Evolutionary conservation across 805 yeast genomes (phyloP), one percentile per base, ranked within the genome.

Genomic region (Cyberlindnera amylophila): DNA sequence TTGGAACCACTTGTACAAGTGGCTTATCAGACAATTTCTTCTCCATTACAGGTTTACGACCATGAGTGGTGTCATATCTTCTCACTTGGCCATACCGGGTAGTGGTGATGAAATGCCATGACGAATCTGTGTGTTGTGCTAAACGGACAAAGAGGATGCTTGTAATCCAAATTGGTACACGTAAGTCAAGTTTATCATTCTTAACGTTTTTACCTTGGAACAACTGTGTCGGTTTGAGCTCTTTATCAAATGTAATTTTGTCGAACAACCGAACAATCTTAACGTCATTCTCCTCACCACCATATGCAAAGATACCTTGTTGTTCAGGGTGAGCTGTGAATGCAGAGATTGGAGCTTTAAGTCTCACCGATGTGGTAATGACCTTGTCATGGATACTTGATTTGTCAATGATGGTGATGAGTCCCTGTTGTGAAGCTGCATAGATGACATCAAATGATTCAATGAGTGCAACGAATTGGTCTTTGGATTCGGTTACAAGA

Each of bases 171-270:
- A 91, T 75, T 4, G 95, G 96, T 6, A 82, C 93, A 45, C 89
- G 73, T 49, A 93, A 65, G 53, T 86, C 95, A 23, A 91, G 65
- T 49, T 74, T 77, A 63, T 84, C 86, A 53, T 86, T 81, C 46
- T 82, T 78, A n/a, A 88, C 95, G 60, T 88, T 88, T 58, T 85
- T 85, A 3, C 84, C 96, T 50, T 74, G 71, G 72, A 84, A 90
- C 4, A 83, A 47, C 1, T 60, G 50, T 17, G 62, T 56, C 47
- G 63, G 52, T 35, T 57, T 41, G 17, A 51, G 16, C 6, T 61
- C 54, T 4, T 52, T 47, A 12, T 55, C 31, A 15, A 62, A 60
- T n/a, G 61, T 40, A 1, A 45, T 38, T 4, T 44, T 28, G 8
- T 33, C 19, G 23, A 47, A 42, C 12, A 44, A 38, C 21, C 48